Conservation (phyloP, 2,329 filamentous ascomycete species). For the Septoria petroselini region DNA sequence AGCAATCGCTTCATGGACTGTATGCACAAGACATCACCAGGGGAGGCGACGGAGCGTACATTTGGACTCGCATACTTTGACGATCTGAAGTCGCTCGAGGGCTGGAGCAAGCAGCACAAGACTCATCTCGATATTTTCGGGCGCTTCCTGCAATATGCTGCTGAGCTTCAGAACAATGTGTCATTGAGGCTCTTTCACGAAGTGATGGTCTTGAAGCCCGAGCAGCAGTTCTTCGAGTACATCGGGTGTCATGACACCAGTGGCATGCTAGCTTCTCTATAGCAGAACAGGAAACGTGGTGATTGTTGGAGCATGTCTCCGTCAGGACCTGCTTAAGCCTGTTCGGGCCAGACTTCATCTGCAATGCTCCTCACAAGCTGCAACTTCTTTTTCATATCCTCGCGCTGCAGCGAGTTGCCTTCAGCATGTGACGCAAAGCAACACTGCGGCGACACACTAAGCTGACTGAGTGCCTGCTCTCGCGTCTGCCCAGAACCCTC, state of each 20-base stretch:
- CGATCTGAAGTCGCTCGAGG: slow-evolving; percentile 24
- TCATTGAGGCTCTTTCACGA: slow-evolving; percentile 27
- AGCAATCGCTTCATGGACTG: slow-evolving; percentile 47
- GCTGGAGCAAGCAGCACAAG: slow-evolving; percentile 30
- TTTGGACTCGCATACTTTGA: slow-evolving; percentile 30
- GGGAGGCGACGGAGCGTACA: slow-evolving; percentile 23
- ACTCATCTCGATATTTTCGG: slow-evolving; percentile 31
- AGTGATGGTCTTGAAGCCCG: slow-evolving; percentile 27
- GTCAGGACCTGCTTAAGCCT: slow-evolving; percentile 40
- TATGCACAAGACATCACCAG: slow-evolving; percentile 15
- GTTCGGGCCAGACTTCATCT: slow-evolving; percentile 66
- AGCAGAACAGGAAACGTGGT: no score
- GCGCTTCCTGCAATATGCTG: slow-evolving; percentile 27
- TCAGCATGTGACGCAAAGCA: slow-evolving; percentile 64
- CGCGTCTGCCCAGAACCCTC: slow-evolving; percentile 58
- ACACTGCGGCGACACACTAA: slow-evolving; percentile 64
- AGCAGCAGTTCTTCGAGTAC: slow-evolving; percentile 29
- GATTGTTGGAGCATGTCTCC: background rate
- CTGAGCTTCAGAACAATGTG: slow-evolving; percentile 26
- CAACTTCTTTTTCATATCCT: slow-evolving; percentile 72
- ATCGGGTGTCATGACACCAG: slow-evolving; percentile 27
- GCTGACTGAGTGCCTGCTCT: slow-evolving; percentile 65
- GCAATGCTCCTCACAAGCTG: slow-evolving; percentile 68
- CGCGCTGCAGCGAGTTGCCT: slow-evolving; percentile 57
- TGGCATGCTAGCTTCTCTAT: slow-evolving; percentile 25